phyloP scores from a whole-genome alignment of 148 eudicot species.

The Fagopyrum homotropicum region DNA sequence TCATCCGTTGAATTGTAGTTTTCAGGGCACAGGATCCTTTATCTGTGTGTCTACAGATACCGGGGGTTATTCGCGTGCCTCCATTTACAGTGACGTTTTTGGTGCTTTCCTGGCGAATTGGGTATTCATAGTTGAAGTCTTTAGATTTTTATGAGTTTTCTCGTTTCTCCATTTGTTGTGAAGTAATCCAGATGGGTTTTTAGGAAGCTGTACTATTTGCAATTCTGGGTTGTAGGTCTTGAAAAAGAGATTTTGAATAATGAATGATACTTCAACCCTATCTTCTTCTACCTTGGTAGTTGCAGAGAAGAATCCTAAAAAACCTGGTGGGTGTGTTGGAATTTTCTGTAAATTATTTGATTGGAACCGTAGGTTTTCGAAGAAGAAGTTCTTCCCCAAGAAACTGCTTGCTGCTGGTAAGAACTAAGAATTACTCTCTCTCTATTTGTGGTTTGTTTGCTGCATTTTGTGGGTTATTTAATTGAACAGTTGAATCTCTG shows the following conservation, averaged over 20 bases:
- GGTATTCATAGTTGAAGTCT: not conserved
- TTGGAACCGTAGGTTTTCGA: conserved; percentile 86
- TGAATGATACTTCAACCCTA: conserved; percentile 31
- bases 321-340: conserved; percentile 87
- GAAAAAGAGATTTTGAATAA: not conserved
- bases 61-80: conserved; percentile 7
- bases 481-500: not conserved
- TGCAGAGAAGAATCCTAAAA: conserved; percentile 56
- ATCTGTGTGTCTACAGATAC: not conserved
- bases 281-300: conserved; percentile 48
- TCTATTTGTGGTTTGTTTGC: not conserved
- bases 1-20: not conserved
- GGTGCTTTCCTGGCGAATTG: not conserved
- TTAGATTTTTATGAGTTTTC: not conserved
- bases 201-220: not conserved
- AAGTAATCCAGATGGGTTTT: not conserved
- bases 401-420: conserved; percentile 81
- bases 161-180: not conserved
- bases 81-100: conserved; percentile 1
- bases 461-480: not conserved
- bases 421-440: not conserved
- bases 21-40: not conserved
- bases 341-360: conserved; percentile 88
- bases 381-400: conserved; percentile 82
- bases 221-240: not conserved